A percentile compares a stretch with the other conserved stretches of the same genome.
These are phyloP conservation scores for Colletotrichum zoysiae DNA, from an alignment of 2,329 filamentous ascomycete genomes.

Conservation along the genomic window DNA sequence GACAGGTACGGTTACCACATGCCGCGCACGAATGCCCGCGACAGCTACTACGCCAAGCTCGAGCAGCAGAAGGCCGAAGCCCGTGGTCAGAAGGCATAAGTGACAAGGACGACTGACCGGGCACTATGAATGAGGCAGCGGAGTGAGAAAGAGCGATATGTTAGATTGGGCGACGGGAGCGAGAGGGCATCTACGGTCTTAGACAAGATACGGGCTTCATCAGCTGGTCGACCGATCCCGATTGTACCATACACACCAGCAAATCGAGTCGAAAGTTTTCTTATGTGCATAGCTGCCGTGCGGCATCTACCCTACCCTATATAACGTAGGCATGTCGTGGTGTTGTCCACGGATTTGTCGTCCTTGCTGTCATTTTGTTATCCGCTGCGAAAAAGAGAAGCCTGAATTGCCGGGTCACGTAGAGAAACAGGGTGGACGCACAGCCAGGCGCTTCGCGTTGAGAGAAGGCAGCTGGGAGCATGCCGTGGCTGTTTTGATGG, in stretches of 20 bases:
- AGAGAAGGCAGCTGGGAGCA: neutral
- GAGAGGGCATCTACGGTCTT: constrained; percentile 29
- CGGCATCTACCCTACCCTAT: neutral
- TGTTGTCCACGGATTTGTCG: neutral
- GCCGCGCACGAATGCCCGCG: constrained; percentile 69
- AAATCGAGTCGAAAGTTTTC: constrained; percentile 30
- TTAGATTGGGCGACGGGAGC: constrained; percentile 26
- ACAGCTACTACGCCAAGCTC: constrained; percentile 69
- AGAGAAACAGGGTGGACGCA: neutral
- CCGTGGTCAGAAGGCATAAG: constrained; percentile 47
- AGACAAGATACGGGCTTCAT: constrained; percentile 38
- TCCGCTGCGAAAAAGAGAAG: too few relatives aligned
- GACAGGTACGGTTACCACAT: constrained; percentile 73
- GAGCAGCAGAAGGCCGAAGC: constrained; percentile 66
- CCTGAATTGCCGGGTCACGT: neutral
- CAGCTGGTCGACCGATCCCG: constrained; percentile 34
- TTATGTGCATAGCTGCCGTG: neutral
- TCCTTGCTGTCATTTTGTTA: neutral
- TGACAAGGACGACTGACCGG: neutral
- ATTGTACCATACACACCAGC: constrained; percentile 43
- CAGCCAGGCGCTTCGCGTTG: neutral
- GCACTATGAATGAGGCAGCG: neutral
- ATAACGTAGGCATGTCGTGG: neutral
- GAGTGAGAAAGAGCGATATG: constrained; percentile 1
- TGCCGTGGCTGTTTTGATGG: neutral